Conservation (phyloP, 345 rosid genomes). For the Pugionium cornutum region DNA sequence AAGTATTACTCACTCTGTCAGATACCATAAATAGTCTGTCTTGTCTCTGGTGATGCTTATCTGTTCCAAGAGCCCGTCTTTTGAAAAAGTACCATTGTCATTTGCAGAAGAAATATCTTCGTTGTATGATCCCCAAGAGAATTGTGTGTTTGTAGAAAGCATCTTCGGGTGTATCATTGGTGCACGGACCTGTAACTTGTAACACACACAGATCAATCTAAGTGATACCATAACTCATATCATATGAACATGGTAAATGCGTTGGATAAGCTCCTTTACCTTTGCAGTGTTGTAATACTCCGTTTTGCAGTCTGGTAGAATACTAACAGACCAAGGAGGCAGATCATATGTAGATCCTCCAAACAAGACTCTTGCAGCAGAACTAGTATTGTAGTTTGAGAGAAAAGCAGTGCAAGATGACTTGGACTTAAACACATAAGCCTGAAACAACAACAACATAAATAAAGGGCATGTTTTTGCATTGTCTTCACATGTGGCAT, state of each 20-base stretch:
- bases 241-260: conserved; percentile 12
- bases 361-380: conserved; percentile 56
- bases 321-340: conserved; percentile 95
- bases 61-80: conserved; percentile 78
- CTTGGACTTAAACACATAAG: conserved; percentile 61
- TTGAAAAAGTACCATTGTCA: conserved; percentile 47
- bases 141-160: conserved; percentile 48
- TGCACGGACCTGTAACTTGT: conserved; percentile 57
- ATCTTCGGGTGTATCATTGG: conserved; percentile 65
- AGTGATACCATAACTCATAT: conserved; percentile 6
- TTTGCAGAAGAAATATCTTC: conserved; percentile 61
- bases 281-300: conserved; percentile 73
- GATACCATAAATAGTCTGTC: conserved; percentile 91
- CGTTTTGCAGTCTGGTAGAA: conserved; percentile 75
- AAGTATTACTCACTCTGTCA: conserved; percentile 71
- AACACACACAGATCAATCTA: conserved; percentile 48
- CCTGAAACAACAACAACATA: conserved; percentile 44
- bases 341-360: conserved; percentile 52
- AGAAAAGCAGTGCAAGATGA: conserved; percentile 80
- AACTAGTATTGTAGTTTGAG: conserved; percentile 55
- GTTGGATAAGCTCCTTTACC: conserved; percentile 44
- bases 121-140: conserved; percentile 75
- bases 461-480: neutral
- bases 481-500: conserved; percentile 2
- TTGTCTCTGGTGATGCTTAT: conserved; percentile 64